A percentile compares a stretch with the other conserved stretches of the same genome.
Conservation (phyloP, 768 basidiomycete genomes). For the Tylopilus rubrobrunneus region DNA sequence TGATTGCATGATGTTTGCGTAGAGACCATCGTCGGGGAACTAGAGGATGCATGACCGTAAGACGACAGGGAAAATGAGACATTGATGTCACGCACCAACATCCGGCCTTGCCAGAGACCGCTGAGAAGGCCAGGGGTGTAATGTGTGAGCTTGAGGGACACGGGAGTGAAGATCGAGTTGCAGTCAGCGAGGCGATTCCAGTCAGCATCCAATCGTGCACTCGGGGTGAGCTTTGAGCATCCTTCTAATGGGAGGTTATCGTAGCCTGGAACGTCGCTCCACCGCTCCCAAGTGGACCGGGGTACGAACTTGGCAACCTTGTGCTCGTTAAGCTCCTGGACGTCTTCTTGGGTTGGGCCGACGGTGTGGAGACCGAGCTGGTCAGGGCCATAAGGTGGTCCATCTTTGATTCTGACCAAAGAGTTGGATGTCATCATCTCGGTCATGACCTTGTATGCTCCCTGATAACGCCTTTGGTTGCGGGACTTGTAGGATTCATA, state of each 20-base stretch:
- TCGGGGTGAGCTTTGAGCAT: constrained; percentile 31
- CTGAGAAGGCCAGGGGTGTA: no score
- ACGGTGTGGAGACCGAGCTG: constrained; percentile 25
- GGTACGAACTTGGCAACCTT: no score
- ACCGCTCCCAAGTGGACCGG: no score
- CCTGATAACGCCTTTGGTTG: constrained; percentile 61
- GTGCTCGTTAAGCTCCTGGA: no score
- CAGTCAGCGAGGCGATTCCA: no score
- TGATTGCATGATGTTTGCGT: constrained; percentile 17
- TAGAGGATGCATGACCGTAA: neutral
- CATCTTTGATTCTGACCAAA: constrained; percentile 92
- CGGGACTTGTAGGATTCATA: constrained; percentile 75
- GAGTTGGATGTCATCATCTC: constrained; percentile 94
- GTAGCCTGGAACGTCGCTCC: no score
- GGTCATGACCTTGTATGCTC: constrained; percentile 88
- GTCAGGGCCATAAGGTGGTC: constrained; percentile 65
- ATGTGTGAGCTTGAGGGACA: no score
- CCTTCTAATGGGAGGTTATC: constrained; percentile 25
- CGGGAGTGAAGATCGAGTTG: no score
- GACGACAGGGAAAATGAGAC: neutral
- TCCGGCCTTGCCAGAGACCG: no score
- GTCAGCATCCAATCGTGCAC: constrained; percentile 47
- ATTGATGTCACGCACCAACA: constrained; percentile 45
- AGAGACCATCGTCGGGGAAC: constrained; percentile 19
- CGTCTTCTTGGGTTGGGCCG: constrained; percentile 54